phyloP scores from a whole-genome alignment of 2,329 filamentous ascomycete genomes.

The Sphaerulina vaccinii region DNA sequence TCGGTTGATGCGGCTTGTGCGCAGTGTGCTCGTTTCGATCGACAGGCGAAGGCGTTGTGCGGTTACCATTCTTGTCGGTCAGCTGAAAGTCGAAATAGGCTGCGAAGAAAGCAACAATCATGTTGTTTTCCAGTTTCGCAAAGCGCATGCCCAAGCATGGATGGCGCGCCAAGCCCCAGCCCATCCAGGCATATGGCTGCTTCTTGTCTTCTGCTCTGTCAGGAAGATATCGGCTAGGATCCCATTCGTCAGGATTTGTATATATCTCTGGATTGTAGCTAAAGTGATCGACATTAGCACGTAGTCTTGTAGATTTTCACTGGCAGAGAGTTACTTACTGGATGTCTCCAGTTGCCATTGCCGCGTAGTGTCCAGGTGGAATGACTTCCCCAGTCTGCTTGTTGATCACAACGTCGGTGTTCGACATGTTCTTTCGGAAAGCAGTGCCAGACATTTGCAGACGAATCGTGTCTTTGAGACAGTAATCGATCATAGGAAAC shows the following conservation, averaged over 20 bases:
- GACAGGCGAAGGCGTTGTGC: slow-evolving; percentile 34
- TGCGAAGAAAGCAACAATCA: slow-evolving; percentile 52
- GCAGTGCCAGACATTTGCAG: slow-evolving; percentile 49
- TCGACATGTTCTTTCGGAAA: slow-evolving; percentile 54
- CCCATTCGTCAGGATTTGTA: slow-evolving; percentile 49
- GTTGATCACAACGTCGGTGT: slow-evolving; percentile 47
- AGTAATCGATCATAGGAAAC: slow-evolving; percentile 54
- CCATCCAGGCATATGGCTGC: slow-evolving; percentile 37
- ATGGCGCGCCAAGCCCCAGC: slow-evolving; percentile 43
- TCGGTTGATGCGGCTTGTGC: slow-evolving; percentile 40
- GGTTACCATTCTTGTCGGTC: slow-evolving; percentile 42
- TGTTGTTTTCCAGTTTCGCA: slow-evolving; percentile 54
- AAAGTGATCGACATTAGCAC: no score
- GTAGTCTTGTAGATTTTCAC: no score
- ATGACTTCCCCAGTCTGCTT: slow-evolving; percentile 47
- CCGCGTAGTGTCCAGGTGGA: slow-evolving; percentile 49
- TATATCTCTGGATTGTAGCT: slow-evolving; percentile 52
- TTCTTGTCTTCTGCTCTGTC: slow-evolving; percentile 52
- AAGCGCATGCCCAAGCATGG: slow-evolving; percentile 49
- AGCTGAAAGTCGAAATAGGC: slow-evolving; percentile 52
- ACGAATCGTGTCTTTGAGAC: slow-evolving; percentile 56
- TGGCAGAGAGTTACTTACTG: no score
- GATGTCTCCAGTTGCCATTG: slow-evolving; percentile 50
- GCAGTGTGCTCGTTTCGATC: slow-evolving; percentile 43
- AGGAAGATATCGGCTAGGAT: slow-evolving; percentile 51